A percentile compares a stretch with the other conserved stretches of the same genome.
These are phyloP conservation scores for Exutisphaerella laricina DNA, from an alignment of 2,329 filamentous ascomycete genomes.

Conservation along the genomic window DNA sequence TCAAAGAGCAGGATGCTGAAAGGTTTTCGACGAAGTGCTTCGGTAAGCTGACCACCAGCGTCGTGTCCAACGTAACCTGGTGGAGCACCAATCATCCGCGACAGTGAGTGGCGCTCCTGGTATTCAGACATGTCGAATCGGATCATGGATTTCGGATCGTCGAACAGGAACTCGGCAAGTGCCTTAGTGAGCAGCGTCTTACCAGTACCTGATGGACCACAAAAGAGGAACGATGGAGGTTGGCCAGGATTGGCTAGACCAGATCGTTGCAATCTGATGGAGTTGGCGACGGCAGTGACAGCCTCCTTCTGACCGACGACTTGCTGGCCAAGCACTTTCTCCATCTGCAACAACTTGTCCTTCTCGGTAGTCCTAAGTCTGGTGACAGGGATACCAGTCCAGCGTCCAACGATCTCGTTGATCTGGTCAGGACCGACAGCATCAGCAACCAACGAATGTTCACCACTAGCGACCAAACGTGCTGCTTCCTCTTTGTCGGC, in stretches of 20 bases:
- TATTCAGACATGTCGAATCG: conserved; percentile 99
- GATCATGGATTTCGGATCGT: conserved; percentile 96
- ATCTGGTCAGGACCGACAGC: conserved; percentile 96
- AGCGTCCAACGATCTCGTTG: conserved; percentile 94
- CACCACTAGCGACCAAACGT: conserved; percentile 54
- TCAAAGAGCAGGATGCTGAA: conserved; percentile 98
- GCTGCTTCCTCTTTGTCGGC: conserved; percentile 63
- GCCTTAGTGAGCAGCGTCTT: conserved; percentile 97
- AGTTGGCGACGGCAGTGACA: conserved; percentile 86
- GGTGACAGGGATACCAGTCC: conserved; percentile 98
- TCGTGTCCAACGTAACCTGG: conserved; percentile 97
- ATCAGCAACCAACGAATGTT: conserved; percentile 72
- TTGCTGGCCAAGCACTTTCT: conserved; percentile 72
- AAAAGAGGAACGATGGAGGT: conserved; percentile 97
- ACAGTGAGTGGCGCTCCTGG: conserved; percentile 91
- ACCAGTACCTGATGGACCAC: conserved; percentile 94
- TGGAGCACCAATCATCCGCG: conserved; percentile 95
- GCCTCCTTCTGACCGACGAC: conserved; percentile 95
- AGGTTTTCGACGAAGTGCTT: conserved; percentile 84
- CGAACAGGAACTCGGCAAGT: conserved; percentile 94
- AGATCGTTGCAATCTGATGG: conserved; percentile 90
- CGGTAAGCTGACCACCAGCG: conserved; percentile 89
- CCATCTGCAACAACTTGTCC: conserved; percentile 98
- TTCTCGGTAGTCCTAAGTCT: conserved; percentile 92
- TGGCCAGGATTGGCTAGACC: conserved; percentile 94